Conservation (phyloP, 2,329 filamentous ascomycete genomes). For the Exophiala bonariae region DNA sequence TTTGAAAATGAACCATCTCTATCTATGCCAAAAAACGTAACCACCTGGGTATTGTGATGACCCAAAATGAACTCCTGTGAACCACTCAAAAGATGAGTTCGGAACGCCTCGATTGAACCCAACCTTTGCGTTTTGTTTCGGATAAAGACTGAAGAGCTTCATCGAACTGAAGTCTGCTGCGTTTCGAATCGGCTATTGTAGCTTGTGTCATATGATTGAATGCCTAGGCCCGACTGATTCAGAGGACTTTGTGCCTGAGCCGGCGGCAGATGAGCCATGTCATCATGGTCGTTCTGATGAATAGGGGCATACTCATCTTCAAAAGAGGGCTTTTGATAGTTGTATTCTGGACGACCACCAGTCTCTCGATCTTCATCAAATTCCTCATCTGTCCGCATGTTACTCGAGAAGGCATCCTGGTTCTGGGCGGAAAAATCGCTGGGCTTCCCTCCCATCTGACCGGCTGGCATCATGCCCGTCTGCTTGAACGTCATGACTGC, state of each 20-base stretch:
- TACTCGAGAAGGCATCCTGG: conserved; percentile 49
- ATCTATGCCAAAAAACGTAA: too few relatives aligned
- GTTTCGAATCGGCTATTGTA: conserved; percentile 41
- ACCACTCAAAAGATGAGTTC: too few relatives aligned
- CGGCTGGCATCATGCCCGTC: conserved; percentile 52
- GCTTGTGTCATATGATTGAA: conserved; percentile 44
- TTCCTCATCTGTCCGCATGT: conserved; percentile 41
- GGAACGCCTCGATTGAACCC: too few relatives aligned
- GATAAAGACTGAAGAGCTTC: too few relatives aligned
- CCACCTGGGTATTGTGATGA: too few relatives aligned
- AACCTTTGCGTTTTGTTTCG: too few relatives aligned
- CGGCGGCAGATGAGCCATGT: conserved; percentile 33
- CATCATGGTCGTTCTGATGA: conserved; percentile 47
- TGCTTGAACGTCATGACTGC: conserved; percentile 58
- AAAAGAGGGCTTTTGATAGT: conserved; percentile 47
- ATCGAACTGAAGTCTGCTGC: conserved; percentile 9
- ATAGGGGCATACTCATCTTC: conserved; percentile 54
- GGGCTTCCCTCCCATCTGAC: conserved; percentile 1
- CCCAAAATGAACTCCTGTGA: too few relatives aligned
- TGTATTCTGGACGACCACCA: conserved; percentile 38
- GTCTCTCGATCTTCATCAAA: conserved; percentile 42
- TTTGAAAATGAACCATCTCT: too few relatives aligned
- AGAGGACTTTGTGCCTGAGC: conserved; percentile 30
- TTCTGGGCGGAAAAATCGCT: conserved; percentile 51
- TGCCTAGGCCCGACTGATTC: conserved; percentile 33